phyloP scores from a whole-genome alignment of 768 basidiomycete genomes.

The Boletellus sp. region DNA sequence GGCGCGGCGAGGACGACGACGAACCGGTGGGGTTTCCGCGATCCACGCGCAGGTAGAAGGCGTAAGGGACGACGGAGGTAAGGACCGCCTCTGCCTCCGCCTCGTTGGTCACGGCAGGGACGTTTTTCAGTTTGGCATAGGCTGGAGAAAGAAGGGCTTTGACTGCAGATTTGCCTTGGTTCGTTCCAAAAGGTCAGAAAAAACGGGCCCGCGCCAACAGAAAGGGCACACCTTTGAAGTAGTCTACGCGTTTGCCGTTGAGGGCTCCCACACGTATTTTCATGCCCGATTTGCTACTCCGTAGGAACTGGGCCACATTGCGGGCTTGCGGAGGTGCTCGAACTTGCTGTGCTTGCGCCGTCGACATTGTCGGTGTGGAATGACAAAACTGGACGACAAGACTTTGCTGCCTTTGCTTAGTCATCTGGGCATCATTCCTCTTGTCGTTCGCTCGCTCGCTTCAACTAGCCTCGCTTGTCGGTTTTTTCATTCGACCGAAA shows the following conservation, averaged over 20 bases:
- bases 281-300: slow-evolving; percentile 81
- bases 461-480: no score
- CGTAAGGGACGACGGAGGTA: slow-evolving; percentile 67
- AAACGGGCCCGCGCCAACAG: background rate
- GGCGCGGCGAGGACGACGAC: slow-evolving; percentile 70
- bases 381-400: background rate
- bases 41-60: slow-evolving; percentile 92
- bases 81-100: slow-evolving; percentile 70
- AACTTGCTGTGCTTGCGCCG: slow-evolving; percentile 63
- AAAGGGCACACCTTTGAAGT: slow-evolving; percentile 85
- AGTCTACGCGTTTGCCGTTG: slow-evolving; percentile 93
- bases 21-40: slow-evolving; percentile 52
- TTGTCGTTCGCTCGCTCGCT: no score
- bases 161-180: slow-evolving; percentile 83
- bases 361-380: slow-evolving; percentile 29
- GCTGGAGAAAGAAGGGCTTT: slow-evolving; percentile 90
- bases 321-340: slow-evolving; percentile 78
- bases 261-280: slow-evolving; percentile 88
- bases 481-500: no score
- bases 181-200: background rate
- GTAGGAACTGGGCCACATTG: slow-evolving; percentile 82
- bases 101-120: slow-evolving; percentile 70
- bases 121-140: slow-evolving; percentile 84
- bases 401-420: background rate
- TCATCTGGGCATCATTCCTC: background rate